Conservation (phyloP, 1,284 basidiomycete genomes). For the Prillingera fragicola region DNA sequence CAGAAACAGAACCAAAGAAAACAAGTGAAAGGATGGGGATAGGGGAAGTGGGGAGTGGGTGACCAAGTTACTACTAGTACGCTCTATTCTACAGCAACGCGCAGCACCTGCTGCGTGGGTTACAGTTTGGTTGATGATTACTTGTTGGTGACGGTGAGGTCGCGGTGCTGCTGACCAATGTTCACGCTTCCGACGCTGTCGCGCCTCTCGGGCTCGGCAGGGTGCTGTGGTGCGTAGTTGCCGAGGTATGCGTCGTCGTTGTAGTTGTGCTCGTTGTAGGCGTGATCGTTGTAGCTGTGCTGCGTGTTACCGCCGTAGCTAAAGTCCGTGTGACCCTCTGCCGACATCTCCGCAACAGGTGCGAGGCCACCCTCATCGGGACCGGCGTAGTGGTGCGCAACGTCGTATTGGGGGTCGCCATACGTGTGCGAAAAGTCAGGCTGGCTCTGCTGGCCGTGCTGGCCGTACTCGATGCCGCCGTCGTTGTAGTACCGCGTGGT, state of each 20-base stretch:
- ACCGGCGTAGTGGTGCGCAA: conserved; percentile 29
- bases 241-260: background rate
- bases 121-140: no score
- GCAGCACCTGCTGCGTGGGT: no score
- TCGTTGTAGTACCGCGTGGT: conserved; percentile 16
- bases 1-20: no score
- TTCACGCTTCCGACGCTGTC: conserved; percentile 3
- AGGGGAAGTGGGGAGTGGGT: no score
- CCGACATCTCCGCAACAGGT: no score
- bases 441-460: conserved; percentile 3
- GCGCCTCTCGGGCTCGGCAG: background rate
- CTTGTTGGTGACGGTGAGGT: conserved; percentile 8
- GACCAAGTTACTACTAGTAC: no score
- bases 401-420: conserved; percentile 40
- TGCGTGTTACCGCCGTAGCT: conserved; percentile 14
- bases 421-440: conserved; percentile 21
- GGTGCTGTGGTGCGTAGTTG: background rate
- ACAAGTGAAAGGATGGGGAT: no score
- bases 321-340: conserved; percentile 24
- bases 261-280: background rate
- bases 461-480: conserved; percentile 5
- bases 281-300: background rate
- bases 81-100: no score
- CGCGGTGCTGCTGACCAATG: background rate
- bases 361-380: background rate